These are phyloP conservation scores for Didymellaceae sp. DNA, from an alignment of 2,329 filamentous ascomycete genomes.

Conservation along the genomic window DNA sequence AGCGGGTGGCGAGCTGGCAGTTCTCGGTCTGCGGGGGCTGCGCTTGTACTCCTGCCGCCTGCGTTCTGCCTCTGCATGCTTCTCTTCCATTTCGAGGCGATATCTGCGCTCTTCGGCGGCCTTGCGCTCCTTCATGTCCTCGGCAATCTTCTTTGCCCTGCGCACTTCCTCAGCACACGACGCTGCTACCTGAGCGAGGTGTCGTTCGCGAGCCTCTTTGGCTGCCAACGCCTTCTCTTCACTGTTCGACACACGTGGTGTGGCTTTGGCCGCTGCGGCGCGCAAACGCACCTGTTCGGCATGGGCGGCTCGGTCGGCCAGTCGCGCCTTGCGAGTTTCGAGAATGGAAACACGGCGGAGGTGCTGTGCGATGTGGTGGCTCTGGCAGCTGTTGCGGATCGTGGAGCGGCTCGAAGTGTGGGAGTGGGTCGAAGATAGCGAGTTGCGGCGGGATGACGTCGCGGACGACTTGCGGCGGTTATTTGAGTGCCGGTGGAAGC, in stretches of 20 bases:
- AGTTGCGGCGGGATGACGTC: constrained; percentile 79
- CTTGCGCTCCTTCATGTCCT: constrained; percentile 80
- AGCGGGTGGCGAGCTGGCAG: constrained; percentile 60
- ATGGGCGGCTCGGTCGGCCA: constrained; percentile 81
- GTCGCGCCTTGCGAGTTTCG: constrained; percentile 77
- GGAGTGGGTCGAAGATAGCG: constrained; percentile 77
- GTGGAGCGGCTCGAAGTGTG: constrained; percentile 68
- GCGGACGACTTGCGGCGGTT: constrained; percentile 76
- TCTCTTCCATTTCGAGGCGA: constrained; percentile 78
- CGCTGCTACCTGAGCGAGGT: constrained; percentile 80
- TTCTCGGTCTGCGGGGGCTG: constrained; percentile 64
- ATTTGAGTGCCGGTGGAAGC: constrained; percentile 72
- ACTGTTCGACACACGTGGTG: constrained; percentile 69
- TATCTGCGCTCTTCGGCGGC: constrained; percentile 75
- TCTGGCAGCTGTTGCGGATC: constrained; percentile 64
- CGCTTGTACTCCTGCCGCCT: constrained; percentile 65
- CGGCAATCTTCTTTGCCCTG: constrained; percentile 81
- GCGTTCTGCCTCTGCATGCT: constrained; percentile 76
- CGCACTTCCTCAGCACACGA: constrained; percentile 83
- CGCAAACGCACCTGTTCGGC: constrained; percentile 82
- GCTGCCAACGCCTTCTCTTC: constrained; percentile 81
- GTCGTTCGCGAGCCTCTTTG: constrained; percentile 78
- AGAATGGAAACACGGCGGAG: constrained; percentile 80
- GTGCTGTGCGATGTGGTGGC: constrained; percentile 79
- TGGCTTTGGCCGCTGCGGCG: constrained; percentile 75